phyloP scores from a whole-genome alignment of 2,329 filamentous ascomycete species.

The Trematosphaeria pertusa region DNA sequence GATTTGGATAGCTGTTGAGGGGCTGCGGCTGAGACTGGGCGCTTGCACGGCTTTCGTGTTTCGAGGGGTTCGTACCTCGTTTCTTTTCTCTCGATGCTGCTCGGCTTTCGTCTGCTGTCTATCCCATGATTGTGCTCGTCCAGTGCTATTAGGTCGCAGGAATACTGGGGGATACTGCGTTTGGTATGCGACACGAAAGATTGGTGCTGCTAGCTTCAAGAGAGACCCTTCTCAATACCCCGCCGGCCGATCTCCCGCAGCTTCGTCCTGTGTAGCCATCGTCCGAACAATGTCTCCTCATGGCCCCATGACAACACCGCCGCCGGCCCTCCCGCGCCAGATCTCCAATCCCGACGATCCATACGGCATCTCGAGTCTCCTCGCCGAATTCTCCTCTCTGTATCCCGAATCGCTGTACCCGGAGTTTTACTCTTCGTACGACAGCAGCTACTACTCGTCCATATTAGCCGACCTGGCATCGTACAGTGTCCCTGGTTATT shows the following conservation, averaged over 20 bases:
- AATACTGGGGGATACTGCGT: background rate
- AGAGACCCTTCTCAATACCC: background rate
- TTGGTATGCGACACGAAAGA: too few species aligned
- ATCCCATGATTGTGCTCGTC: background rate
- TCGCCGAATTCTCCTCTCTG: slow-evolving; percentile 16
- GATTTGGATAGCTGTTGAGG: background rate
- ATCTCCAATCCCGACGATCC: slow-evolving; percentile 7
- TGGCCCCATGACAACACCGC: slow-evolving; percentile 4
- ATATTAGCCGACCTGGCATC: background rate
- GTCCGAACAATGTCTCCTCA: slow-evolving; percentile 9
- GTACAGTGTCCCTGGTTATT: slow-evolving; percentile 1
- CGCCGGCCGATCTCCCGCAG: background rate
- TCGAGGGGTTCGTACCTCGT: background rate
- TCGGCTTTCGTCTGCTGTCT: background rate
- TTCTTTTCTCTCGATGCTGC: background rate
- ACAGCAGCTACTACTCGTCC: slow-evolving; percentile 2
- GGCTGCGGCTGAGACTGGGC: background rate
- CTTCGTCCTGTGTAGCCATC: background rate
- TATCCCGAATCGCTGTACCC: slow-evolving; percentile 15
- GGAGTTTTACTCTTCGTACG: slow-evolving; percentile 9
- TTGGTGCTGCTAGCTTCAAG: background rate
- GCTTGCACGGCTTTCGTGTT: slow-evolving; percentile 1
- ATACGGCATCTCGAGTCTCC: slow-evolving; percentile 9
- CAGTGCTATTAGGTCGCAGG: background rate
- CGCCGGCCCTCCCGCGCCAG: slow-evolving; percentile 9